These are phyloP conservation scores for Microbotryum scabiosae DNA, from an alignment of 1,284 basidiomycete genomes.

Conservation along the genomic window DNA sequence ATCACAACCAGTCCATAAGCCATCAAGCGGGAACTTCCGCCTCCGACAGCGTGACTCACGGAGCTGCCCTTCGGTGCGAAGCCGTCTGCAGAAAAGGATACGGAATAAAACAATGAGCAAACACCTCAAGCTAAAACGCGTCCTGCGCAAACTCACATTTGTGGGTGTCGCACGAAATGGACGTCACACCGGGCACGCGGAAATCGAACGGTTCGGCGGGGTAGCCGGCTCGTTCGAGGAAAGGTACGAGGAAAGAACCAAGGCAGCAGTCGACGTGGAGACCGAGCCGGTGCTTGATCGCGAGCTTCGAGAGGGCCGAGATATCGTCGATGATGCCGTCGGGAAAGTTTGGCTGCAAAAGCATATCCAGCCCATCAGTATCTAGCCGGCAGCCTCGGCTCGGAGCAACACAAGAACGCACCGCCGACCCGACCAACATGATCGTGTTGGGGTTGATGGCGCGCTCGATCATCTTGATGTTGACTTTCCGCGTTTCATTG, in stretches of 20 bases:
- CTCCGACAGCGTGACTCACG: slow-evolving; percentile 33
- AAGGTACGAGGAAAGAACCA: slow-evolving; percentile 85
- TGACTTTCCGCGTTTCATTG: slow-evolving; percentile 65
- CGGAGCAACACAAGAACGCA: neutral
- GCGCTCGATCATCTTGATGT: slow-evolving; percentile 65
- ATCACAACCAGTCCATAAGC: no score
- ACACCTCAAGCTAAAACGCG: neutral
- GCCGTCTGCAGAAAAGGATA: slow-evolving; percentile 43
- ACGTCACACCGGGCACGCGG: slow-evolving; percentile 73
- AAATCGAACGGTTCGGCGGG: slow-evolving; percentile 67
- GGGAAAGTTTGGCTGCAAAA: slow-evolving; percentile 64
- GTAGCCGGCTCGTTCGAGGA: slow-evolving; percentile 55
- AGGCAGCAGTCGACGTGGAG: slow-evolving; percentile 83
- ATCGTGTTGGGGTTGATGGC: slow-evolving; percentile 79
- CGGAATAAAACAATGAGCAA: slow-evolving; percentile 39
- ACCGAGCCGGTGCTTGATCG: slow-evolving; percentile 66
- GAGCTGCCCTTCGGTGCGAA: slow-evolving; percentile 62
- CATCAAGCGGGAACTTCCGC: no score
- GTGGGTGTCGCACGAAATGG: slow-evolving; percentile 60
- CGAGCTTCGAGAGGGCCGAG: slow-evolving; percentile 64
- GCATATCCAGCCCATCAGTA: slow-evolving; percentile 3
- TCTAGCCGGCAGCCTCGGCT: neutral
- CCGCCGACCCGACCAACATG: slow-evolving; percentile 47
- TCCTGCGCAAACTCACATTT: slow-evolving; percentile 49
- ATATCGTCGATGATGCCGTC: slow-evolving; percentile 89